Evolutionary conservation across 2,329 filamentous ascomycete genomes (phyloP).

Genomic region (Aspergillus brunneoviolaceus): DNA sequence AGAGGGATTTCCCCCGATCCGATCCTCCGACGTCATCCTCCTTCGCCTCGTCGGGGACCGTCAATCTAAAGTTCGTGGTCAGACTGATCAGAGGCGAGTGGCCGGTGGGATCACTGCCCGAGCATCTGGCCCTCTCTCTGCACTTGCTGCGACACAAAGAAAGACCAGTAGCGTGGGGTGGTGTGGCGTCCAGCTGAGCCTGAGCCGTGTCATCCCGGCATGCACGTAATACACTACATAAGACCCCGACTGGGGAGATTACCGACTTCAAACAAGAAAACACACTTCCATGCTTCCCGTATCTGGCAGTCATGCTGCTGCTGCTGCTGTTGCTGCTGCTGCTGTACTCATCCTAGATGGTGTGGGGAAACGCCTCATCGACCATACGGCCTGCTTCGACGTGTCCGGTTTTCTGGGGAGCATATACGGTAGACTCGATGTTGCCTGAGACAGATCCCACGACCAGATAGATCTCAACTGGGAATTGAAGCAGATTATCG

Average conservation of each 20-base stretch:
- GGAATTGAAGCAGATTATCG: not conserved
- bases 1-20: not conserved
- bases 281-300: not conserved
- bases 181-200: constrained; percentile 25
- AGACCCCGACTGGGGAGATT: constrained; percentile 5
- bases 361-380: not conserved
- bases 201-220: constrained; percentile 22
- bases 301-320: not conserved
- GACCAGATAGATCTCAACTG: not conserved
- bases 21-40: not conserved
- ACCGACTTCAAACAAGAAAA: constrained; percentile 2
- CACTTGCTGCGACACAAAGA: constrained; percentile 10
- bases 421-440: not conserved
- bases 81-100: constrained; percentile 12
- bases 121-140: constrained; percentile 13
- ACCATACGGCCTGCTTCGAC: not conserved
- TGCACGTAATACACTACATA: constrained; percentile 22
- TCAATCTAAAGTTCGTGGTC: not conserved
- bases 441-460: not conserved
- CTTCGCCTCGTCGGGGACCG: not conserved
- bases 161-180: constrained; percentile 20
- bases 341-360: not conserved
- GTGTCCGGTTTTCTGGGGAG: not conserved
- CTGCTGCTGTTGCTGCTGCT: not conserved
- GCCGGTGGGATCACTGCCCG: constrained; percentile 20